phyloP scores from a whole-genome alignment of 306 rosid genomes.

The Trifolium pratense region DNA sequence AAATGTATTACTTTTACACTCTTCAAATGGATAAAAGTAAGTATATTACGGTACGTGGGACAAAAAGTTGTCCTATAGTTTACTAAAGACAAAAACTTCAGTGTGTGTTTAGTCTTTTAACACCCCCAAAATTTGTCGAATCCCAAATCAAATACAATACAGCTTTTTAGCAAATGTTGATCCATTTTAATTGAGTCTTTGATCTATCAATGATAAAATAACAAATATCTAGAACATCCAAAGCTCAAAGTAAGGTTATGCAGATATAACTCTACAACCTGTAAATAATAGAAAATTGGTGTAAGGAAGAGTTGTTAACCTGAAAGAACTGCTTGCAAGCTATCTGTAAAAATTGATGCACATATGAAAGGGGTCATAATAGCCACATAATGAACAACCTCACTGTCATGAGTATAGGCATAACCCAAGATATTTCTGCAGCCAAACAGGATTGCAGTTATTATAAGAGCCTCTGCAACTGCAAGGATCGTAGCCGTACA shows the following conservation, averaged over 20 bases:
- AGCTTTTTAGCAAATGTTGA: too few species aligned
- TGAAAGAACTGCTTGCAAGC: slow-evolving; percentile 54
- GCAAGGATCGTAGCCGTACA: slow-evolving; percentile 36
- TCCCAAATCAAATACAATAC: too few species aligned
- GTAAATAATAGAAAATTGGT: background rate
- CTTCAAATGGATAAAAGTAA: too few species aligned
- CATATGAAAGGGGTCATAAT: slow-evolving; percentile 46
- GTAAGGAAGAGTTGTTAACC: slow-evolving; percentile 27
- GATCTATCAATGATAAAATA: too few species aligned
- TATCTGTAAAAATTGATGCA: slow-evolving; percentile 49
- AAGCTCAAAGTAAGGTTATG: background rate
- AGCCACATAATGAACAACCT: slow-evolving; percentile 42
- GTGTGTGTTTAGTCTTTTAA: too few species aligned
- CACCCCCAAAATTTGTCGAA: too few species aligned
- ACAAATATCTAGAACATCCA: too few species aligned
- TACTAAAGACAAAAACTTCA: too few species aligned
- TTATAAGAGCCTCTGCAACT: slow-evolving; percentile 39
- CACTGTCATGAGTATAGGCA: slow-evolving; percentile 45
- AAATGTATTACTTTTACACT: too few species aligned
- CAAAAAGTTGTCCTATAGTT: too few species aligned
- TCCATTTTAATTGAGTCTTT: too few species aligned
- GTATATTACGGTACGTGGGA: too few species aligned
- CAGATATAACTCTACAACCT: background rate
- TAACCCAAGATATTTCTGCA: slow-evolving; percentile 46
- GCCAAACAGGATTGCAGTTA: slow-evolving; percentile 30